These are phyloP conservation scores for Paramecium sonneborni DNA, from an alignment of 73 alveolate genomes.

Conservation along the genomic window DNA sequence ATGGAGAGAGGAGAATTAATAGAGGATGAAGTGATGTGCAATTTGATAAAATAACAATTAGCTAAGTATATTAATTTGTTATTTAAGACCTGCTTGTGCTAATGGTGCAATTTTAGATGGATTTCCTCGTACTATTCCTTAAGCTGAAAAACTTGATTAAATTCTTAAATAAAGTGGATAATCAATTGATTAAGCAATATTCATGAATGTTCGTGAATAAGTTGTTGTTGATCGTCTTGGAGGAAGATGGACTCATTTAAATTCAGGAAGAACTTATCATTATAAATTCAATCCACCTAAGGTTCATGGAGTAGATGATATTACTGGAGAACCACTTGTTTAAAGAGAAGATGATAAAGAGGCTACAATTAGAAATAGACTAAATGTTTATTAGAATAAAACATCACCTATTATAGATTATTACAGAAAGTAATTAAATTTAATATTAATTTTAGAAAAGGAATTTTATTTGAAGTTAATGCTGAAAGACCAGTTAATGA, in stretches of 20 bases:
- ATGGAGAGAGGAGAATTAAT: constrained; percentile 87
- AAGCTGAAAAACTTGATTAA: constrained; percentile 79
- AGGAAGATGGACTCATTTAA: constrained; percentile 82
- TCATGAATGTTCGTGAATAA: constrained; percentile 74
- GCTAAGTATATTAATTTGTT: constrained; percentile 8
- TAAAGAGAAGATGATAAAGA: constrained; percentile 82
- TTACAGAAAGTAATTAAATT: constrained; percentile 67
- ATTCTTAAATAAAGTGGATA: constrained; percentile 65
- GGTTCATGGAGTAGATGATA: constrained; percentile 78
- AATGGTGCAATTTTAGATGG: constrained; percentile 87
- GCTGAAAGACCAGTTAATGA: constrained; percentile 58
- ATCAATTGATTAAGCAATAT: constrained; percentile 71
- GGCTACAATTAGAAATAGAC: constrained; percentile 73
- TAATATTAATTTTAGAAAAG: constrained; percentile 58
- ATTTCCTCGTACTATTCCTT: constrained; percentile 81
- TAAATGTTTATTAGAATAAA: constrained; percentile 66
- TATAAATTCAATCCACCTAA: constrained; percentile 84
- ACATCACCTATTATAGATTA: constrained; percentile 82
- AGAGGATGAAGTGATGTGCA: constrained; percentile 80
- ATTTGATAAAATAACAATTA: constrained; percentile 62
- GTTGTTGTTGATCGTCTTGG: constrained; percentile 77
- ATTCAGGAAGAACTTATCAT: constrained; percentile 85
- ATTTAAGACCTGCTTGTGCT: constrained; percentile 81
- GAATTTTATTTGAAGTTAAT: constrained; percentile 47
- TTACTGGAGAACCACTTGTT: constrained; percentile 80